A percentile compares a stretch with the other conserved stretches of the same genome.
These are phyloP conservation scores for Streptanthus diversifolius DNA, from an alignment of 345 rosid genomes.

Conservation along the genomic window DNA sequence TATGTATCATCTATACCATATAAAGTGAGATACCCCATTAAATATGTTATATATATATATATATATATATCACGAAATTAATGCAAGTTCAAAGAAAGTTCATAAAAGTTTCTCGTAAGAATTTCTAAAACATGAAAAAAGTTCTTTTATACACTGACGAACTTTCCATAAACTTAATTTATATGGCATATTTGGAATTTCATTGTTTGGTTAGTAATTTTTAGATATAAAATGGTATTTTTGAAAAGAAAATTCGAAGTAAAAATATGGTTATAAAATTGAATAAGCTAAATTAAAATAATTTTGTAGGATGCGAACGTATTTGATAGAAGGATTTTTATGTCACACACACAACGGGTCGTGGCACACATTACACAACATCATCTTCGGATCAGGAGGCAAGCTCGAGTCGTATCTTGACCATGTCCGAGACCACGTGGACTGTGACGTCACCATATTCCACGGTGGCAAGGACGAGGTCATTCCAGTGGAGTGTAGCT, in stretches of 20 bases:
- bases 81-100: too few species aligned
- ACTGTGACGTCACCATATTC: conserved; percentile 60
- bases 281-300: neutral
- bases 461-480: conserved; percentile 80
- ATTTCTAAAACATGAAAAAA: too few species aligned
- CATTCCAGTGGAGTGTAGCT: conserved; percentile 86
- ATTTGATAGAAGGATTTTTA: conserved; percentile 79
- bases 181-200: too few species aligned
- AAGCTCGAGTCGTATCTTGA: conserved; percentile 80
- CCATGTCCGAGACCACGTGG: conserved; percentile 49
- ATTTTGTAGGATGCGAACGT: conserved; percentile 48
- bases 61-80: too few species aligned
- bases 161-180: too few species aligned
- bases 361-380: conserved; percentile 96
- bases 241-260: too few species aligned
- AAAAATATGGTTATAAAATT: neutral
- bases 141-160: too few species aligned
- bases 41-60: too few species aligned
- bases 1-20: neutral
- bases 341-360: conserved; percentile 93
- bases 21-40: conserved; percentile 13
- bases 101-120: too few species aligned
- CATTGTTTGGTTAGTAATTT: too few species aligned
- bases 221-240: too few species aligned
- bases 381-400: conserved; percentile 77